Percentiles rank a stretch among this genome's conserved stretches.
Conservation (phyloP, 495 filamentous ascomycete species). For the Endocarpon pusillum region DNA sequence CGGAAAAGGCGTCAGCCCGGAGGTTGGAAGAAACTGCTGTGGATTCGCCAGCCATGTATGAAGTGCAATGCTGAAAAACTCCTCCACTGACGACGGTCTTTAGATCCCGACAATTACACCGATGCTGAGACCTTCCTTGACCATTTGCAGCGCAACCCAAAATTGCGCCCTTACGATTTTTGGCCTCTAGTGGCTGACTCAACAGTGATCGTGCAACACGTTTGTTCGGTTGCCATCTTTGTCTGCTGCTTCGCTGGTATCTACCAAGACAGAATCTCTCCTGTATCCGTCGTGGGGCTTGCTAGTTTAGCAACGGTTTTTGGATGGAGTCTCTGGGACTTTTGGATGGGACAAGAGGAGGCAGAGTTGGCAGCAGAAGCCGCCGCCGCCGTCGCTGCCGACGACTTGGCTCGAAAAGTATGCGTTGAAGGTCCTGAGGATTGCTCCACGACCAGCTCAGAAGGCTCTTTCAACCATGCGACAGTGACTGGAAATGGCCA, state of each 20-base stretch:
- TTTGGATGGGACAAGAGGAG: conserved; percentile 54
- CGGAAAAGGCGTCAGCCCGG: conserved; percentile 47
- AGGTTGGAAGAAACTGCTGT: conserved; percentile 86
- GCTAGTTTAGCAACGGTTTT: conserved; percentile 67
- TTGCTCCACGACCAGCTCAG: conserved; percentile 28
- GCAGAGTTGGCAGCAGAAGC: conserved; percentile 23
- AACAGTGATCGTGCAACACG: conserved; percentile 92
- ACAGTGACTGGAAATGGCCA: conserved; percentile 12
- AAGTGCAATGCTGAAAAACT: neutral
- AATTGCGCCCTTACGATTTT: conserved; percentile 90
- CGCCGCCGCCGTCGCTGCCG: conserved; percentile 19
- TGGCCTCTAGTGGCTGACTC: conserved; percentile 92
- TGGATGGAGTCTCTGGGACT: conserved; percentile 83
- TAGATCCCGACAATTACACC: conserved; percentile 96
- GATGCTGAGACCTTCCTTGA: conserved; percentile 92
- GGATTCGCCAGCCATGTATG: conserved; percentile 92
- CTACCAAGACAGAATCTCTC: conserved; percentile 65
- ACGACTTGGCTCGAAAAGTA: no score
- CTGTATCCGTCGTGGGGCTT: conserved; percentile 71
- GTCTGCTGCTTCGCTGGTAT: conserved; percentile 87
- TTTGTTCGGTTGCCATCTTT: conserved; percentile 86
- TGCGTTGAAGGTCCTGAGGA: no score
- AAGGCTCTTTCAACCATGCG: conserved; percentile 19
- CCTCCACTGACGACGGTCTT: conserved; percentile 2
- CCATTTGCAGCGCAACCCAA: conserved; percentile 86